Percentiles rank a stretch among this genome's conserved stretches.
Conservation (phyloP, 805 yeast genomes). For the Candida argentea region DNA sequence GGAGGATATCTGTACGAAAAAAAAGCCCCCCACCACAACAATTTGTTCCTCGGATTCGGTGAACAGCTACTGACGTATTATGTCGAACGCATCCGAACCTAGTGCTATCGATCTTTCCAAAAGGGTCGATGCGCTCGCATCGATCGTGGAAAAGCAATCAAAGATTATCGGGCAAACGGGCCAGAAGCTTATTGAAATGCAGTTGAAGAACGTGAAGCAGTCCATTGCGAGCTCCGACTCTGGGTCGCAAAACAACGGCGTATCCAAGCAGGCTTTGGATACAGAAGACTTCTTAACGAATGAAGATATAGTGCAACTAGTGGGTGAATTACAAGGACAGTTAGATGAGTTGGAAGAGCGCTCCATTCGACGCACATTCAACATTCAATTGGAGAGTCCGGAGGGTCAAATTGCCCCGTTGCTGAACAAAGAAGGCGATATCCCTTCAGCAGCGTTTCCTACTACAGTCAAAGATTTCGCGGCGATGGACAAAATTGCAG, state of each 20-base stretch:
- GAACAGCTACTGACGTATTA: too few species aligned
- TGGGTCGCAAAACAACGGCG: too few species aligned
- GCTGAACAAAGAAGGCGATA: conserved; percentile 71
- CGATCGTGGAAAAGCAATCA: conserved; percentile 54
- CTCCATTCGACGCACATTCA: conserved; percentile 59
- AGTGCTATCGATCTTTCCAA: too few species aligned
- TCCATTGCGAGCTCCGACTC: conserved; percentile 8
- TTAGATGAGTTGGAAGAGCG: conserved; percentile 71
- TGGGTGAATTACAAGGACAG: conserved; percentile 85
- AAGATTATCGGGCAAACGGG: conserved; percentile 67
- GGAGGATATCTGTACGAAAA: too few species aligned
- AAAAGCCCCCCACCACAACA: too few species aligned
- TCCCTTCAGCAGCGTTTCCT: conserved; percentile 50
- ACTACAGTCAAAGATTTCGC: conserved; percentile 43
- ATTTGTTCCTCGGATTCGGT: too few species aligned
- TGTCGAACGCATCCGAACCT: too few species aligned
- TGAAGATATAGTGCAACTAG: conserved; percentile 79
- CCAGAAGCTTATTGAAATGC: conserved; percentile 61
- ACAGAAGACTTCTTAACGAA: conserved; percentile 61
- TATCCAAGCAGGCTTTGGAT: conserved; percentile 9
- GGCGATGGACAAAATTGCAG: conserved; percentile 30
- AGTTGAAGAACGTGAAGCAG: conserved; percentile 42
- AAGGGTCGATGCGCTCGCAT: conserved; percentile 37
- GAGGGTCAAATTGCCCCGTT: conserved; percentile 50
- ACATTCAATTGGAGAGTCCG: conserved; percentile 37